phyloP scores from a whole-genome alignment of 768 basidiomycete genomes.

The Pleurotus sapidus region DNA sequence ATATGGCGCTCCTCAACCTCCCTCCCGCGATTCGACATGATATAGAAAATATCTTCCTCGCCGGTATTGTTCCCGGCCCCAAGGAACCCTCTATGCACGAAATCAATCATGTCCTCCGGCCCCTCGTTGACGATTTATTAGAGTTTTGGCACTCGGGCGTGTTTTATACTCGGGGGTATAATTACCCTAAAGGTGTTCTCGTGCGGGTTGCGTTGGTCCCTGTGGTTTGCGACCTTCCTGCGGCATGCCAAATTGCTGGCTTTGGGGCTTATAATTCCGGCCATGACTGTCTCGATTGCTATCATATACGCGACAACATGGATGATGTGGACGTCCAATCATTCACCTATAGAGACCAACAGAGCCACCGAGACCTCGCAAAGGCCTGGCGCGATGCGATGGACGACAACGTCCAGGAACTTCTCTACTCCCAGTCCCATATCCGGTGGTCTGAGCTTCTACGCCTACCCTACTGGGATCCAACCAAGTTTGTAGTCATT shows the following conservation, averaged over 20 bases:
- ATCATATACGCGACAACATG: constrained; percentile 11
- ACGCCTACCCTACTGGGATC: constrained; percentile 31
- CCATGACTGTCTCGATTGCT: constrained; percentile 20
- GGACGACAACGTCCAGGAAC: no score
- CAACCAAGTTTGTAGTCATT: constrained; percentile 20
- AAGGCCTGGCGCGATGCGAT: no score
- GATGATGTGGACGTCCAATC: constrained; percentile 11
- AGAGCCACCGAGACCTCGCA: constrained; percentile 8
- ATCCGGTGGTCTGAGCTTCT: constrained; percentile 26
- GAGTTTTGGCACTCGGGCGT: constrained; percentile 15
- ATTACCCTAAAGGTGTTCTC: constrained; percentile 19
- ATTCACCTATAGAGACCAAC: constrained; percentile 12
- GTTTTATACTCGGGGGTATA: constrained; percentile 18
- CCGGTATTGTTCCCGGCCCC: constrained; percentile 24
- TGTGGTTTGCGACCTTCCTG: constrained; percentile 34
- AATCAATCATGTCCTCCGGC: constrained; percentile 22
- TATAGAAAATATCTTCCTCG: constrained; percentile 25
- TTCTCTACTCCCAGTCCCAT: background rate
- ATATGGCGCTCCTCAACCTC: constrained; percentile 26
- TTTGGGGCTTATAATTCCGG: constrained; percentile 15
- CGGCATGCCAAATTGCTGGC: constrained; percentile 26
- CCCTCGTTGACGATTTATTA: constrained; percentile 22
- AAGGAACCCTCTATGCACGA: constrained; percentile 20
- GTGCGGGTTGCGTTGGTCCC: constrained; percentile 24
- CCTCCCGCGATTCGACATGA: constrained; percentile 24